Evolutionary conservation across 2,329 filamentous ascomycete genomes (phyloP).

Genomic region (Lachnellula willkommii): DNA sequence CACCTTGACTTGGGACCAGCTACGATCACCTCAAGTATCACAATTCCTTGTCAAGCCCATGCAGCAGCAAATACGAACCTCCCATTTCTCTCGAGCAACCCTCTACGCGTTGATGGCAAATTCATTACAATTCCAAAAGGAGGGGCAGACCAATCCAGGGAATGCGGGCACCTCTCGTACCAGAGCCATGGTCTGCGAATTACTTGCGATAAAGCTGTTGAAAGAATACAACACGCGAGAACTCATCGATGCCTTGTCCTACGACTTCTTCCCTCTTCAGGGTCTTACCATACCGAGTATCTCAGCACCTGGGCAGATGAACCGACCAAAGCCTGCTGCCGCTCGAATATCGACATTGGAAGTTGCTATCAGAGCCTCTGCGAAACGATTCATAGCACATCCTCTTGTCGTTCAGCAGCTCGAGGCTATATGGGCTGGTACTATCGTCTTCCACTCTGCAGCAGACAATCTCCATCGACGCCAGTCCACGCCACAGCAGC

Average conservation of each 20-base stretch:
- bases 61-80: slow-evolving; percentile 77
- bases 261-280: slow-evolving; percentile 90
- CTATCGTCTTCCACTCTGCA: slow-evolving; percentile 87
- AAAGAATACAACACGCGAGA: slow-evolving; percentile 87
- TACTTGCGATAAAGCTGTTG: slow-evolving; percentile 81
- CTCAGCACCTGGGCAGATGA: slow-evolving; percentile 30
- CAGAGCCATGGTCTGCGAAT: slow-evolving; percentile 81
- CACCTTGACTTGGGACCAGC: slow-evolving; percentile 87
- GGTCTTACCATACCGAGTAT: slow-evolving; percentile 56
- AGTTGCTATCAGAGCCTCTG: slow-evolving; percentile 85
- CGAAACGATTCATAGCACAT: slow-evolving; percentile 88
- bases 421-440: slow-evolving; percentile 96
- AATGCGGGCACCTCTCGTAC: slow-evolving; percentile 81
- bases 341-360: slow-evolving; percentile 86
- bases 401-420: slow-evolving; percentile 88
- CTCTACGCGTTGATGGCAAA: slow-evolving; percentile 90
- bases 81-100: slow-evolving; percentile 80
- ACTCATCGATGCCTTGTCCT: slow-evolving; percentile 88
- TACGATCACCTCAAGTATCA: slow-evolving; percentile 91
- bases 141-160: slow-evolving; percentile 73
- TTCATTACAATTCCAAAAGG: slow-evolving; percentile 87
- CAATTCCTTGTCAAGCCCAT: slow-evolving; percentile 95
- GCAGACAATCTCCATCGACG: slow-evolving; percentile 77
- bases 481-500: slow-evolving; percentile 34
- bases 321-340: slow-evolving; percentile 49